phyloP scores from a whole-genome alignment of 805 yeast genomes.

The Yarrowia sp. region DNA sequence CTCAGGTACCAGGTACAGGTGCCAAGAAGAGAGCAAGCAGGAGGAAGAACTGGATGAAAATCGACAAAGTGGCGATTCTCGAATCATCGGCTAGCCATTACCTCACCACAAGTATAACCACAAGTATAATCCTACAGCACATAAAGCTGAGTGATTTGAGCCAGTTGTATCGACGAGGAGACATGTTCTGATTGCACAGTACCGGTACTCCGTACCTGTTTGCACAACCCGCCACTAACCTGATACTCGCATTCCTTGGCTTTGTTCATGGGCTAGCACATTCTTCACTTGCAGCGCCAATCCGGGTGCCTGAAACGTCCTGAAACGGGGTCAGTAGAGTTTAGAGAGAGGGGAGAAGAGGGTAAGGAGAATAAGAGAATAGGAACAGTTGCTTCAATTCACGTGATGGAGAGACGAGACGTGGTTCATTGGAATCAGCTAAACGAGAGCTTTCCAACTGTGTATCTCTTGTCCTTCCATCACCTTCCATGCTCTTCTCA shows the following conservation, averaged over 20 bases:
- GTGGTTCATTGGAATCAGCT: neutral
- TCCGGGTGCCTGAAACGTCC: constrained; percentile 26
- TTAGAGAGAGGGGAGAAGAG: neutral
- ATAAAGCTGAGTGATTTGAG: constrained; percentile 2
- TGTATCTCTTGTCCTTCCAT: too few relatives aligned
- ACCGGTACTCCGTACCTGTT: too few relatives aligned
- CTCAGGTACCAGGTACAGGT: too few relatives aligned
- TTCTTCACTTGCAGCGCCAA: constrained; percentile 17
- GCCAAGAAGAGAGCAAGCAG: too few relatives aligned
- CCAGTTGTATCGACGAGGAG: neutral
- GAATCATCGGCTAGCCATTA: too few relatives aligned
- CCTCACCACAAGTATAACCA: neutral
- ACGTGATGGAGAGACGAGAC: neutral
- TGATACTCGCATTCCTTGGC: too few relatives aligned
- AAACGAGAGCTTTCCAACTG: neutral
- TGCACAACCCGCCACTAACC: too few relatives aligned
- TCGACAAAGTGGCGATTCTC: neutral
- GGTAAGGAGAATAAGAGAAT: too few relatives aligned
- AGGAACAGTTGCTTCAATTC: neutral
- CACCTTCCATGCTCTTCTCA: accelerated
- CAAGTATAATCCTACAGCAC: neutral
- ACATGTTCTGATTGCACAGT: too few relatives aligned
- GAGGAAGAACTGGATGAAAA: too few relatives aligned
- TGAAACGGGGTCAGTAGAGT: constrained; percentile 13
- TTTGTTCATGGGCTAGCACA: neutral